Base-by-base conservation (phyloP, 352 stramenopile genomes). In the Elongisporangium anandrum region DNA sequence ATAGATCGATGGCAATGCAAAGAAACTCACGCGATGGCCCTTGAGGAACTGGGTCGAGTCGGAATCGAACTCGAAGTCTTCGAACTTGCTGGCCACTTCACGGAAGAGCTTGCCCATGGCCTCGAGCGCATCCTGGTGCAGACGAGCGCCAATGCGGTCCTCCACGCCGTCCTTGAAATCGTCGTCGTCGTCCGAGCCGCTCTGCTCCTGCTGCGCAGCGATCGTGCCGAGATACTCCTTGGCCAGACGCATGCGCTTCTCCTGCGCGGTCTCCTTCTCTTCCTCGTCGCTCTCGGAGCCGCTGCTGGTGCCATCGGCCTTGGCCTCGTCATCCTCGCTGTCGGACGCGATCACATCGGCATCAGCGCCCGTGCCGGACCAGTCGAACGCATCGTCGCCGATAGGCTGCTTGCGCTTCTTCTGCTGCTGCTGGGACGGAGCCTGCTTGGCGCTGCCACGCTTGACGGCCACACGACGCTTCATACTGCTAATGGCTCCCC, bases 151-250 rank as follows among this genome's bases (percentile, higher is more conserved):
- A 38, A 95, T 75, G 20, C 85, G 80, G 24, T 88, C 75, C 58
- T 94, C 85, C 15, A 89, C 79, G 45, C 77, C 71, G 17, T 73
- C 77, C 54, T 80, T 80, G 22, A 81, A 75, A 10, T 83, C 73
- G 20, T 53, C 61, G 19, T 80, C 73, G 12, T 72, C 64, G 21
- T 81, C 66, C 4, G 64, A 70, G 12, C 51, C 63, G 7, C 56
- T 57, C 9, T 64, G 66, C 1, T 63, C 69, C 51, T 92, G 85
- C 64, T 95, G 81, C 50, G 74, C 68, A 51, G 79, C 88, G 59
- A 97, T 81, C 69, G 93, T 96, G 61, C 57, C 71, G 58, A 97
- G 56, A 63, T 96, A 96, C 50, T 94, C 79, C 69, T 96, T 96
- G 17, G 90, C 89, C 52, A 97, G 69, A 4, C 90, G 81, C 62